phyloP scores from a whole-genome alignment of 208 protist genomes.

The Angomonas deanei region DNA sequence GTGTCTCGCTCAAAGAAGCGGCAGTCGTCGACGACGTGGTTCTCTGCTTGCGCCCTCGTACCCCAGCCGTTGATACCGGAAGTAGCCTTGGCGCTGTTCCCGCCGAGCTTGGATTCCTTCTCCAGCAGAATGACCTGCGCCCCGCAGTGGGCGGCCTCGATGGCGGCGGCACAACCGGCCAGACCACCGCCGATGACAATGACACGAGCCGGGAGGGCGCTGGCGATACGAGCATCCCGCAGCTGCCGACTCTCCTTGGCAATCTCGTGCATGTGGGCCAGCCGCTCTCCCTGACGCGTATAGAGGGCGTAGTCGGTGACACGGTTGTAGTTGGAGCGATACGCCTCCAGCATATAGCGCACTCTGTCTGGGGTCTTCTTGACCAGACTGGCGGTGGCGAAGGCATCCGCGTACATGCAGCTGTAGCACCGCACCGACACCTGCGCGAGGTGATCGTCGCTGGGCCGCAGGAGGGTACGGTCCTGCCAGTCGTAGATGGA shows the following conservation, averaged over 20 bases:
- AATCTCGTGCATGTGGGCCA: slow-evolving; percentile 67
- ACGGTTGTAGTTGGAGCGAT: slow-evolving; percentile 42
- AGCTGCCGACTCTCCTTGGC: slow-evolving; percentile 50
- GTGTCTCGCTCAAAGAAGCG: slow-evolving; percentile 85
- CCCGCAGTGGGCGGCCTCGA: slow-evolving; percentile 73
- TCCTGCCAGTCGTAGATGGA: slow-evolving; percentile 30
- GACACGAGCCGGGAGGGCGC: slow-evolving; percentile 56
- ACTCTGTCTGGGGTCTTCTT: slow-evolving; percentile 54
- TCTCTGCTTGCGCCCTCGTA: slow-evolving; percentile 78
- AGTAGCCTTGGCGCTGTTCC: slow-evolving; percentile 95
- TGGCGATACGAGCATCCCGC: slow-evolving; percentile 46
- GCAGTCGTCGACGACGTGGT: slow-evolving; percentile 52
- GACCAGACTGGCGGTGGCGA: slow-evolving; percentile 60
- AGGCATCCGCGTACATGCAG: slow-evolving; percentile 82
- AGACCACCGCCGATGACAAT: slow-evolving; percentile 84
- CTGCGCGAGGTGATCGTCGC: slow-evolving; percentile 44
- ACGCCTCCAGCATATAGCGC: slow-evolving; percentile 60
- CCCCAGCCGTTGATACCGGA: slow-evolving; percentile 94
- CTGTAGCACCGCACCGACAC: slow-evolving; percentile 69
- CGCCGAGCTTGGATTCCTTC: slow-evolving; percentile 85
- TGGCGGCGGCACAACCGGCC: slow-evolving; percentile 78
- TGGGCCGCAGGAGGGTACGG: slow-evolving; percentile 32
- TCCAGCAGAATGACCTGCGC: slow-evolving; percentile 89
- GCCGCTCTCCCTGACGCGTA: slow-evolving; percentile 49
- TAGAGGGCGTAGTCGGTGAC: slow-evolving; percentile 66